These are phyloP conservation scores for Candida taoyuanica DNA, from an alignment of 805 yeast species.

Conservation along the genomic window DNA sequence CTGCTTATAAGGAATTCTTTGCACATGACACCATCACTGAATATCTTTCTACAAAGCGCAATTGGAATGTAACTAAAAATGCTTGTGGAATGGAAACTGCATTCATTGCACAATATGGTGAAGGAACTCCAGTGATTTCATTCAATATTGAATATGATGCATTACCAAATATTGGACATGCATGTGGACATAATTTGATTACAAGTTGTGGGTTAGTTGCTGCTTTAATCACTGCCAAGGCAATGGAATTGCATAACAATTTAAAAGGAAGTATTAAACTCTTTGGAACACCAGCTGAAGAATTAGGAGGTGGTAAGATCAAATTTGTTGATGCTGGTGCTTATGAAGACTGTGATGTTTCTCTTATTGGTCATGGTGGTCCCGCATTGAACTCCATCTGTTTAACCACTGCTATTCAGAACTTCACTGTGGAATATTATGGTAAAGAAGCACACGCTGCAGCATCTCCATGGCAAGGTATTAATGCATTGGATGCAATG, in stretches of 20 bases:
- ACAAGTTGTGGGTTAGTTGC: conserved; percentile 6
- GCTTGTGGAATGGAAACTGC: conserved; percentile 9
- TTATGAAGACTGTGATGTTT: conserved; percentile 7
- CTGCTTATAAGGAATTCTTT: conserved; percentile 4
- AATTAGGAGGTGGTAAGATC: conserved; percentile 13
- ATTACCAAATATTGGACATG: conserved; percentile 12
- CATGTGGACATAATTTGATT: conserved; percentile 13
- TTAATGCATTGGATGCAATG: conserved; percentile 13
- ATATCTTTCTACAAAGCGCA: conserved; percentile 3
- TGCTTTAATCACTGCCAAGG: conserved; percentile 5
- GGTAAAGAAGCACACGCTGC: conserved; percentile 16
- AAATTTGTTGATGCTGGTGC: conserved; percentile 9
- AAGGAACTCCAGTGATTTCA: conserved; percentile 4
- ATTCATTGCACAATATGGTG: conserved; percentile 1
- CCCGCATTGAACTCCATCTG: background rate
- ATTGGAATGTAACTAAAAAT: conserved; percentile 5
- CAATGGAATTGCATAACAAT: conserved; percentile 4
- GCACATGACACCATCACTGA: conserved; percentile 8
- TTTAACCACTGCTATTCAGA: conserved; percentile 7
- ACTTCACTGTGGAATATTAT: conserved; percentile 6
- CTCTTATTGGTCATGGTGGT: conserved; percentile 7
- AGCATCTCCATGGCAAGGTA: conserved; percentile 13
- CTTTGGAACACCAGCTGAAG: conserved; percentile 13
- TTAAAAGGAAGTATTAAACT: conserved; percentile 9
- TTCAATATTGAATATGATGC: conserved; percentile 12